Evolutionary conservation across 108 stramenopile species (phyloP), one percentile per base, ranked within the genome.

Genomic region (Skeletonema marinoi): DNA sequence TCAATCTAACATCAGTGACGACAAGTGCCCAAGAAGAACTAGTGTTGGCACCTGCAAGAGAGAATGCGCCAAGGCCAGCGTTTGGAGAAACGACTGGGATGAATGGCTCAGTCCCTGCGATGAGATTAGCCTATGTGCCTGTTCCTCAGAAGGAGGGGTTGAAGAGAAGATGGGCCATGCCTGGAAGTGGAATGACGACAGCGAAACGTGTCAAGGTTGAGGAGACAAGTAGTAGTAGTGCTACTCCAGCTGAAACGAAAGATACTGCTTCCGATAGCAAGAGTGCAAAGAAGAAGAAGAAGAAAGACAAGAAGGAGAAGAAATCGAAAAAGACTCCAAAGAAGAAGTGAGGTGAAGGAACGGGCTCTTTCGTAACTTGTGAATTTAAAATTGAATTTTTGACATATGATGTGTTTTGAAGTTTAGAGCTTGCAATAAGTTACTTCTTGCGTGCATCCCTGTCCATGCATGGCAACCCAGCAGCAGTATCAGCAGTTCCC

Each of bases 141-240:
- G 74, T 94, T 25, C 86, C 91, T 2, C 93, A 94, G 70, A 84
- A 77, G n/a, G 75, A 72, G 35, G 93, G 93, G 11, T 66, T 94
- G 74, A 94, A 91, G 58, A 81, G 91, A 36, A 87, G 93, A 36
- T 94, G 93, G 93, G 82, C 54, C 19, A 81, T 81, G 87, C 82
- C 90, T 80, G 60, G 60, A 54, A 35, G 82, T 70, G 39, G 79
- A 9, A 25, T 12, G 30, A 14, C 32, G 17, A 16, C 14, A 38
- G 21, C 32, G n/a, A 56, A 56, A 29, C 54, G 54, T 56, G 25
- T 29, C 2, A 21, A 25, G 9, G 25, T 56, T 21, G 19, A 25
- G 6, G 51, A 54, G 67, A n/a, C 21, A 59, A 29, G 3, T 16
- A 65, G n/a, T 30, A 29, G 13, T 1, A 30, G 36, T 3, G 51